Conservation (phyloP, 2,329 filamentous ascomycete species). For the Hypomyces rosellus region DNA sequence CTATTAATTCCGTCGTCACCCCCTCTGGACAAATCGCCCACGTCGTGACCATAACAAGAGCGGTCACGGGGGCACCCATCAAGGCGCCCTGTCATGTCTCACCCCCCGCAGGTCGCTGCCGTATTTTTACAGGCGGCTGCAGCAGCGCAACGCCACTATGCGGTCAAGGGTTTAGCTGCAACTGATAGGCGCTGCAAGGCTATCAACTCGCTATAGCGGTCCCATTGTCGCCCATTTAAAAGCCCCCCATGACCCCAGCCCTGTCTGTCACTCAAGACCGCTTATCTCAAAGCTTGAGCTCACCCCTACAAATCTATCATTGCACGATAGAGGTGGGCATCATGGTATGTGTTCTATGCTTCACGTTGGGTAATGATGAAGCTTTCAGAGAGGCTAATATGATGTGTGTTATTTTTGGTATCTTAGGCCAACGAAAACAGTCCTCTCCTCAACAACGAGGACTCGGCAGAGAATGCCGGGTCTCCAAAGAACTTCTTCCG, state of each 20-base stretch:
- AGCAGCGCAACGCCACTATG: neutral
- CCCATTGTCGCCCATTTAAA: neutral
- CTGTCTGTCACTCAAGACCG: neutral
- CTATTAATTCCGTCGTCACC: too few relatives aligned
- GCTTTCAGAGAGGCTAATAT: neutral
- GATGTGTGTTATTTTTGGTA: neutral
- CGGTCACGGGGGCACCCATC: too few relatives aligned
- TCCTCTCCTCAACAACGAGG: conserved; percentile 35
- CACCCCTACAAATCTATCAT: neutral
- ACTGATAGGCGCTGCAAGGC: conserved; percentile 1
- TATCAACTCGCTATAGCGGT: conserved; percentile 6
- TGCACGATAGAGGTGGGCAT: conserved; percentile 3
- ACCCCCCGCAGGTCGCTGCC: too few relatives aligned
- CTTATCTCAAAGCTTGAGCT: neutral
- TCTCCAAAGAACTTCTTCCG: conserved; percentile 20
- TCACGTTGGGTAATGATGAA: neutral
- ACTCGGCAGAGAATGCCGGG: conserved; percentile 23
- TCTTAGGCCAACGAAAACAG: conserved; percentile 35
- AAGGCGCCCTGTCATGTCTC: too few relatives aligned
- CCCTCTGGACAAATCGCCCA: too few relatives aligned
- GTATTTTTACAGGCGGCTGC: too few relatives aligned
- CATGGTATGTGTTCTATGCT: neutral
- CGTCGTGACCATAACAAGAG: too few relatives aligned
- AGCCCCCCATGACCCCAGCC: neutral
- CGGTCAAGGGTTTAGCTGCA: conserved; percentile 8